A percentile compares a stretch with the other conserved stretches of the same genome.
Conservation (phyloP, 768 basidiomycete genomes). For the Nevesoporus exiguus region DNA sequence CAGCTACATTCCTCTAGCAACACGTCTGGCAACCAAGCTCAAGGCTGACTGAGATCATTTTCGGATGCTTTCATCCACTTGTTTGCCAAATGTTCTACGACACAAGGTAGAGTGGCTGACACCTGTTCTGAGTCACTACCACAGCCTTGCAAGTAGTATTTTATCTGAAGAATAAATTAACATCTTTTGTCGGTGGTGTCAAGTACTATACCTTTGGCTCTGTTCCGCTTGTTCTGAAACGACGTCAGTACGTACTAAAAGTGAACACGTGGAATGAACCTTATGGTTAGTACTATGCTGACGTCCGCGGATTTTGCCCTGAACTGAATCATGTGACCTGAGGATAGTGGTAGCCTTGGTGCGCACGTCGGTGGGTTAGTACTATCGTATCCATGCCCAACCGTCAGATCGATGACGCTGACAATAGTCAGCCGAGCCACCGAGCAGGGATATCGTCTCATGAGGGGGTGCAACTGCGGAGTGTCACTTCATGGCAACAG, state of each 20-base stretch:
- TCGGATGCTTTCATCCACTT: constrained; percentile 69
- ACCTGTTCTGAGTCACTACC: constrained; percentile 53
- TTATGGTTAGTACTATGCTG: constrained; percentile 63
- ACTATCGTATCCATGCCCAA: constrained; percentile 62
- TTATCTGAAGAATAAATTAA: constrained; percentile 49
- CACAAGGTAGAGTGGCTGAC: constrained; percentile 44
- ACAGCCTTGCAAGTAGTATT: constrained; percentile 83
- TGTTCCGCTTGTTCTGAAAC: constrained; percentile 75
- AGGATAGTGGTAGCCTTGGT: constrained; percentile 66
- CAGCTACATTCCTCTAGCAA: neutral
- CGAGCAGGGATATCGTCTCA: constrained; percentile 50
- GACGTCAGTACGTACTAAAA: neutral
- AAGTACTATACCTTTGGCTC: constrained; percentile 68
- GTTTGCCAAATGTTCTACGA: constrained; percentile 57
- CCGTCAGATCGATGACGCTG: constrained; percentile 71
- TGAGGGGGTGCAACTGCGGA: constrained; percentile 17
- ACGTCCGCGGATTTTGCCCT: constrained; percentile 44
- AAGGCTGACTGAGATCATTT: constrained; percentile 37
- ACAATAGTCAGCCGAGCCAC: constrained; percentile 61
- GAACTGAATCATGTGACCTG: constrained; percentile 86
- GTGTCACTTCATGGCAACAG: neutral
- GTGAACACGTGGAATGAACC: constrained; percentile 40
- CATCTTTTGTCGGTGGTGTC: neutral
- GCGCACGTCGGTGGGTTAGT: constrained; percentile 61
- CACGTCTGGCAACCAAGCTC: neutral